Conservation (phyloP, 2,329 filamentous ascomycete genomes). For the Bisporella sp. region DNA sequence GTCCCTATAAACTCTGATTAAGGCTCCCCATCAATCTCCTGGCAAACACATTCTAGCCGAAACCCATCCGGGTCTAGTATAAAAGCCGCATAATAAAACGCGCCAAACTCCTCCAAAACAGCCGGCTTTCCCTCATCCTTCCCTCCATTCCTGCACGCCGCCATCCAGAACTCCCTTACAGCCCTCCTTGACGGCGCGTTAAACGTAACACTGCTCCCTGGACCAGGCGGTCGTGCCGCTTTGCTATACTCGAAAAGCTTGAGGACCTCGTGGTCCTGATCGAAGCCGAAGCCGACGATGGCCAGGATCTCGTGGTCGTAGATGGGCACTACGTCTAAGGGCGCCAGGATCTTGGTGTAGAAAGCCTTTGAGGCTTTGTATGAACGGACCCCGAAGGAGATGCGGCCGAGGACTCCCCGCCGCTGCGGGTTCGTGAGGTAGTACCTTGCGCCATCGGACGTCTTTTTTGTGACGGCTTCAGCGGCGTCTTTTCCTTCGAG, state of each 20-base stretch:
- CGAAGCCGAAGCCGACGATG: not conserved
- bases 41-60: not conserved
- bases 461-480: not conserved
- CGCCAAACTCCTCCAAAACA: not conserved
- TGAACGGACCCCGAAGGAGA: not conserved
- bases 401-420: not conserved
- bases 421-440: not conserved
- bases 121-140: not conserved
- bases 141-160: not conserved
- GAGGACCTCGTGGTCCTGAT: not conserved
- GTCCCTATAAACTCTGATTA: not conserved
- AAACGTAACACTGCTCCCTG: not conserved
- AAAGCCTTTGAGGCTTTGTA: not conserved
- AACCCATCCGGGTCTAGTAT: not conserved
- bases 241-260: not conserved
- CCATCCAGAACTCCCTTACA: not conserved
- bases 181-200: not conserved
- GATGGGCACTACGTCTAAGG: not conserved
- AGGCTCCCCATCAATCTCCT: not conserved
- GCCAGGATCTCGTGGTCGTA: not conserved
- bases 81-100: not conserved
- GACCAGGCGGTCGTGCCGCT: not conserved
- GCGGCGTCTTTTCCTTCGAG: not conserved
- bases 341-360: not conserved
- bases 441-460: not conserved